Base-by-base conservation (phyloP, 805 yeast species). In the Lipomyces spencermartinsiae region DNA sequence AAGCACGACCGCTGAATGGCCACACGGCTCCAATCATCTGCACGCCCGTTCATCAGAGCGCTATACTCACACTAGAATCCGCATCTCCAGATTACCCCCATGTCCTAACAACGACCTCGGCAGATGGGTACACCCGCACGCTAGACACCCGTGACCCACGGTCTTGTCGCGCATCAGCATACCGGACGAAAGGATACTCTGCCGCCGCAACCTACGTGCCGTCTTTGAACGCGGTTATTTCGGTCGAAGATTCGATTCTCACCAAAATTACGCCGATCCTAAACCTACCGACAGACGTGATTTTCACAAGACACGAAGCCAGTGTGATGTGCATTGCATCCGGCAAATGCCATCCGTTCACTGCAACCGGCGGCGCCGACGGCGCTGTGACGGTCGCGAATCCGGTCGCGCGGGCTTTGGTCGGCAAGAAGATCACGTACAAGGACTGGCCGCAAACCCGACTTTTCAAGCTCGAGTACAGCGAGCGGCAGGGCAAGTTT, bases 341-440 rank as follows among this genome's bases (percentile, higher is more conserved):
- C 22, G 39, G 63, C 7, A 46, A 46, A 5, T 56, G 64, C 58
- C 74, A 71, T 43, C 68, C 73, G 33, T 65, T 71, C 56, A 53
- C 61, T 12, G 61, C 71, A 4, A 22, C 66, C 12, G 73, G 68
- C 31, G 63, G 65, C 2, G 59, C 70, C 33, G 74, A 71, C 58
- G 74, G 74, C 37, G n/a, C 59, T 5, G 69, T 71, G 22, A 33
- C 65, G 34, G 2, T 64, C 22, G 64, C 57, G n/a, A 71, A 71
- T 51, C 6, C 58, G 7, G 68, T 57, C 22, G 65, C 65, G 29
- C 37, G 68, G 33, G 10, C 34, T 19, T 59, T 64, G 25, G 63
- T 63, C 6, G 39, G 34, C 16, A 35, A 29, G 51, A 60, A 59
- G 33, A 14, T 25, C n/a, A 39, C 22, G 10, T 59, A 49, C 39